Base-by-base conservation (phyloP, 306 rosid species). In the Macrotyloma uniflorum region DNA sequence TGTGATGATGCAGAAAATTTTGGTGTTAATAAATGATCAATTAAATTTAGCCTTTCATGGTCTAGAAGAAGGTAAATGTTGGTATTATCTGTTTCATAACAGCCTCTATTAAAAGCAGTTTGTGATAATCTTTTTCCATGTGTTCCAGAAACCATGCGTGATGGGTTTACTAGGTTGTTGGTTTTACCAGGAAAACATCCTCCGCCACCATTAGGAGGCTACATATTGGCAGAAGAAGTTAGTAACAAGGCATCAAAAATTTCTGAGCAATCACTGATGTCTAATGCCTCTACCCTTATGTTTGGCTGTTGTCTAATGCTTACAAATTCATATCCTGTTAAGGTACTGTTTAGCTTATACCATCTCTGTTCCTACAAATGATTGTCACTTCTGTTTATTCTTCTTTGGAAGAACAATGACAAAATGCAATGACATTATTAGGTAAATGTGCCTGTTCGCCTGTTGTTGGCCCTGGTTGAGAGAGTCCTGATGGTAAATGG, bases 401-500 rank as follows among this genome's bases (percentile, higher is more conserved):
- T 68, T 57, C 49, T 67, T 36, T 74, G 5, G 51, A 36, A 74
- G 62, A 72, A 59, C 24, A 72, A 72, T 77, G 51, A 58, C 40
- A 67, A 13, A 47, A 58, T 50, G 22, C 61, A 61, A 74, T 51
- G 67, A 68, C 62, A 26, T 80, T 82, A 72, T 66, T 70, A 96
- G 99, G 98, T 90, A 26, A 83, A 86, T 40, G 87, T 89, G 64
- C 99, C 98, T 16, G 77, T 87, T 64, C 90, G 85, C 76, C 68
- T 86, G 16, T 74, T 96, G 57, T 76, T 90, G 75, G 77, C 79
- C 51, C 90, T 93, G 72, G 83, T 88, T 57, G 91, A 90, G 82
- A 96, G 99, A 86, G 90, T 90, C 75, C 73, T 96, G 82, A 87
- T 47, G 82, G 88, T 91, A 76, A 89, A 93, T 76, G 98, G 97